A percentile compares a stretch with the other conserved stretches of the same genome.
Conservation (phyloP, 306 rosid species). For the Trifolium dubium region DNA sequence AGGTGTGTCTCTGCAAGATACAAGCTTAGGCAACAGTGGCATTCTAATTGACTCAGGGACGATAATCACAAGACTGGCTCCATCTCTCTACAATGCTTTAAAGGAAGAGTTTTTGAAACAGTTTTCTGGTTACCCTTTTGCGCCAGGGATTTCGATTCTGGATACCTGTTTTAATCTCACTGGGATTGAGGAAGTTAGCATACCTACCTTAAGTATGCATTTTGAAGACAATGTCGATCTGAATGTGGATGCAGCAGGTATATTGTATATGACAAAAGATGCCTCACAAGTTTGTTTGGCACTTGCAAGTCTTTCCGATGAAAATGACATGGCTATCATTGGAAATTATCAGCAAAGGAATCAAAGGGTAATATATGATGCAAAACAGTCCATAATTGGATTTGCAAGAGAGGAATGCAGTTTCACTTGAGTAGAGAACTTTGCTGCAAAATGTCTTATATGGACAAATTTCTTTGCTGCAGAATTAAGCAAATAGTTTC, state of each 20-base stretch:
- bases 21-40: conserved; percentile 49
- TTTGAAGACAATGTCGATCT: conserved; percentile 69
- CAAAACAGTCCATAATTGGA: conserved; percentile 70
- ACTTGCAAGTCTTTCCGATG: conserved; percentile 65
- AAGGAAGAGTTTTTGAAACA: conserved; percentile 73
- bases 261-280: conserved; percentile 58
- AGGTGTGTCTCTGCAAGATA: conserved; percentile 50
- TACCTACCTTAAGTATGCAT: conserved; percentile 60
- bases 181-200: conserved; percentile 54
- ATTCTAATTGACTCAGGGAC: conserved; percentile 83
- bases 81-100: conserved; percentile 68
- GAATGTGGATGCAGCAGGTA: conserved; percentile 63
- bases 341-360: conserved; percentile 93
- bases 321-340: conserved; percentile 57
- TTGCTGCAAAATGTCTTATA: conserved; percentile 13
- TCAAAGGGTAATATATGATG: conserved; percentile 83
- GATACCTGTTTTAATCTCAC: conserved; percentile 82
- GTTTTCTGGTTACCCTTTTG: conserved; percentile 60
- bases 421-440: conserved; percentile 47
- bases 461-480: conserved; percentile 36
- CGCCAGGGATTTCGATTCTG: conserved; percentile 69
- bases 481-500: conserved; percentile 41
- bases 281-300: conserved; percentile 88
- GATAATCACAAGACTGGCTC: conserved; percentile 73
- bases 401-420: conserved; percentile 79